Evolutionary conservation across 2,329 filamentous ascomycete species (phyloP).

Genomic region (Hymenoscyphus linearis): DNA sequence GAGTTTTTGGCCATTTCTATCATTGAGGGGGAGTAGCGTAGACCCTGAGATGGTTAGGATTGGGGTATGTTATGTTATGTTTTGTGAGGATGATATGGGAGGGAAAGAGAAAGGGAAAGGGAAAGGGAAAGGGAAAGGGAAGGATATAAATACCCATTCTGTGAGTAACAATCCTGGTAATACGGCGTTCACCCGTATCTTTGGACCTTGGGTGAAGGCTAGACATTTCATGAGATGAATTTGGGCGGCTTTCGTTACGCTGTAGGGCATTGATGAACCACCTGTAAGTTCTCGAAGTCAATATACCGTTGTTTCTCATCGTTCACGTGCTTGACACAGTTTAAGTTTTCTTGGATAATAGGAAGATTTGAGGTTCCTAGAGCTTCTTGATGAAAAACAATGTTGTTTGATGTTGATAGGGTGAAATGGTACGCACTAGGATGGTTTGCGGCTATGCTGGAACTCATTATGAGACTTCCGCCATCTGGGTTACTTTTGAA

Average conservation of each 20-base stretch:
- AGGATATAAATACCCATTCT: slow-evolving; percentile 26
- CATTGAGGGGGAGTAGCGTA: neutral
- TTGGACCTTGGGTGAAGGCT: slow-evolving; percentile 47
- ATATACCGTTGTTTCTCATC: neutral
- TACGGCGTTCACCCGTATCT: slow-evolving; percentile 54
- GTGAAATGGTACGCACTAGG: slow-evolving; percentile 49
- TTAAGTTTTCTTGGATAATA: too few species aligned
- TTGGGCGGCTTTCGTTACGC: slow-evolving; percentile 71
- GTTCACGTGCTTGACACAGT: too few species aligned
- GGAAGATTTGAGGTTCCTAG: neutral
- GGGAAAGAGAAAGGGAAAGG: neutral
- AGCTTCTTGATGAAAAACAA: neutral
- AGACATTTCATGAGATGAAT: slow-evolving; percentile 53
- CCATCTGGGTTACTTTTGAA: slow-evolving; percentile 39
- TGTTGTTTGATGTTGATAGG: slow-evolving; percentile 44
- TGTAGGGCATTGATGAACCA: slow-evolving; percentile 45
- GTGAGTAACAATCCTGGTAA: slow-evolving; percentile 49
- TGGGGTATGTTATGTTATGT: too few species aligned
- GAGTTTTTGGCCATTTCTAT: slow-evolving; percentile 28
- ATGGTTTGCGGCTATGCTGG: slow-evolving; percentile 59
- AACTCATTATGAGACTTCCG: slow-evolving; percentile 52
- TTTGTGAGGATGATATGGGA: neutral
- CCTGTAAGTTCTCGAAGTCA: slow-evolving; percentile 35
- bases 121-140: neutral
- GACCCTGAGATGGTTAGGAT: neutral